Evolutionary conservation across 1,284 basidiomycete species (phyloP), one percentile per base, ranked within the genome.

Genomic region (Caloboletus inedulis): DNA sequence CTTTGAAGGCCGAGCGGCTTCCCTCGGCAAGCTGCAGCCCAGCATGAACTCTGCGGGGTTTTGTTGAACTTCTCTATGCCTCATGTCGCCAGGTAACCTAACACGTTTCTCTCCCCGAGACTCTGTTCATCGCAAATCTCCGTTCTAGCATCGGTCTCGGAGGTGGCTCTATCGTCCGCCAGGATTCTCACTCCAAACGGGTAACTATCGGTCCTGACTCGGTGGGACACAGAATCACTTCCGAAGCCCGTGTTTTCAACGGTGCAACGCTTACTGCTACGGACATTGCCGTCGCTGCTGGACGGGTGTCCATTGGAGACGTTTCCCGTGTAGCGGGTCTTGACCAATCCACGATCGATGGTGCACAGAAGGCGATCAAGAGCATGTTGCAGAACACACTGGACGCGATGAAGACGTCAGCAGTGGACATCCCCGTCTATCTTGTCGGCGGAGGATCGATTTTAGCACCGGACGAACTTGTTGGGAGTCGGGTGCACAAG

Each of bases 361-460:
- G 62, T 7, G 75, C 73, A 3, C 72, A 72, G 47, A 70, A 63
- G 29, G 69, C 67, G 18, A 77, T 84, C 55, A 77, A 74, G 62
- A 64, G 59, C 51, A 74, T 80, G 65, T 61, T 85, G 7, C 82
- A 84, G 60, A 66, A 63, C 23, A 63, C 65, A 3, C 59, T 79
- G 9, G 78, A 80, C 58, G 63, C 65, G 25, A 83, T 84, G 81
- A 85, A 85, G 69, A 85, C 82, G 5, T 74, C 75, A 16, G 72
- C 76, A 3, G 71, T 71, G 33, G 73, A 75, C 60, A 69, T 75
- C 29, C 75, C 74, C 18, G 74, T 82, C 2, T 70, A 80, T 33
- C 72, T 82, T 9, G 80, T 81, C 42, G 81, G 80, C 41, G 81
- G 80, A 33, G 80, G 78, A 29, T 74, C 76, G 2, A 73, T 81